Conservation (phyloP, 805 yeast genomes). For the Spathaspora sp. region DNA sequence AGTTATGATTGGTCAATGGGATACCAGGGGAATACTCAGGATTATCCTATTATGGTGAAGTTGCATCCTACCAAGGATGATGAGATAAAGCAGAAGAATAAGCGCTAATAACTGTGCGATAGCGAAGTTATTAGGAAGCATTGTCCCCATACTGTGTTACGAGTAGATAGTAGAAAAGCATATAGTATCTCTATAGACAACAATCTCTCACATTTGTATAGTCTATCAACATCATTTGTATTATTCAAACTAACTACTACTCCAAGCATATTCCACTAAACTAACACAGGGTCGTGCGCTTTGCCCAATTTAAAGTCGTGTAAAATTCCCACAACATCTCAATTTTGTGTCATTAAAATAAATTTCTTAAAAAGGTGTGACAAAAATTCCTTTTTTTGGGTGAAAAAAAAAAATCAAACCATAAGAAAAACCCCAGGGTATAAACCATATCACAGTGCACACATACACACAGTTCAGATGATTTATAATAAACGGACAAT, state of each 20-base stretch:
- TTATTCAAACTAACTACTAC: too few relatives aligned
- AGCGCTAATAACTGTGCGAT: conserved; percentile 9
- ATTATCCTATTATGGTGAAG: conserved; percentile 70
- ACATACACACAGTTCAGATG: too few relatives aligned
- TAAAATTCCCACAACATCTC: neutral
- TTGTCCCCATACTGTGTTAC: too few relatives aligned
- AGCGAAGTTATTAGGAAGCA: too few relatives aligned
- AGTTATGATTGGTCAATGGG: conserved; percentile 97
- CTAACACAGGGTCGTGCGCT: too few relatives aligned
- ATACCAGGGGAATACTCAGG: conserved; percentile 70
- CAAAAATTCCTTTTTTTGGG: neutral
- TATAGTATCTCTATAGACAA: too few relatives aligned
- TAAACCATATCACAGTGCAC: neutral
- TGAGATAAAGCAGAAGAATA: conserved; percentile 67
- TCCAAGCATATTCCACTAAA: too few relatives aligned
- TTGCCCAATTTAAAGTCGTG: neutral
- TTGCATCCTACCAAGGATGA: conserved; percentile 83
- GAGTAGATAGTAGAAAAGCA: too few relatives aligned
- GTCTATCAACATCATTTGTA: too few relatives aligned
- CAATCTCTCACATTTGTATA: too few relatives aligned
- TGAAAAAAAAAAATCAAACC: neutral
- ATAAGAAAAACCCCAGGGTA: neutral
- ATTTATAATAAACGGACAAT: conserved; percentile 21
- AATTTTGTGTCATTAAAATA: neutral
- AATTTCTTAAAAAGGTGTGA: neutral